Base-by-base conservation (phyloP, 768 basidiomycete species). In the Steccherinum ochraceum region DNA sequence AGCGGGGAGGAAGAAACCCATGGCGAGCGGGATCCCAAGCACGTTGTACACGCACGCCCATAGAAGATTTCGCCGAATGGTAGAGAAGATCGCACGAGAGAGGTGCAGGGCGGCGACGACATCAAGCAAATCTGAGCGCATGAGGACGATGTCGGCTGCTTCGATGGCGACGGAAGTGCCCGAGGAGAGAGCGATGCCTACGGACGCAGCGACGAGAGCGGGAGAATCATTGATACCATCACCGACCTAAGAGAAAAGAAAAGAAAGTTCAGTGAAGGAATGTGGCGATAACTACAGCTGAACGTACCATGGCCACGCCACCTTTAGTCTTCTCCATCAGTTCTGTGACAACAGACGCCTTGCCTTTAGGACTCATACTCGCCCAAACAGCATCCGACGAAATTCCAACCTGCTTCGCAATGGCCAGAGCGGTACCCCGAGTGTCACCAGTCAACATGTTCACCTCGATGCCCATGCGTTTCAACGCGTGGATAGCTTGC, bases 191-290 rank as follows among this genome's bases (percentile, higher is more conserved):
- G 96, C 96, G 53, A 99, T 94, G 40, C 96, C 96, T 20, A 99
- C 90, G 1, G 93, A 91, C 0, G 95, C 91, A 3, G 92, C 93
- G 13, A 93, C 94, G 2, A 99, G 83, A 12, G 95, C 96, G 1
- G 94, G 95, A 2, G 95, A 97, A 65, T 99, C 96, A 66, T 99
- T 98, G 72, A 98, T 96, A 26, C 96, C 96, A 67, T 99, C 96
- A 20, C 96, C 96, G 39, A 99, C 93, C 93, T 94, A 55, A 12
- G 2, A 7, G 16, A 39, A 45, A 12, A 25, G 42, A 18, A 4
- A 25, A 19, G 25, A 1, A 51, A 41, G 30, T 45, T 49, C 24
- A 42, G 35, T 53, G 39, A n/a, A n/a, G n/a, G n/a, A n/a, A n/a
- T n/a, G n/a, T n/a, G n/a, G n/a, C n/a, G n/a, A n/a, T 21, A 27